Conservation (phyloP, 345 rosid species). For the Hibiscus trionum region DNA sequence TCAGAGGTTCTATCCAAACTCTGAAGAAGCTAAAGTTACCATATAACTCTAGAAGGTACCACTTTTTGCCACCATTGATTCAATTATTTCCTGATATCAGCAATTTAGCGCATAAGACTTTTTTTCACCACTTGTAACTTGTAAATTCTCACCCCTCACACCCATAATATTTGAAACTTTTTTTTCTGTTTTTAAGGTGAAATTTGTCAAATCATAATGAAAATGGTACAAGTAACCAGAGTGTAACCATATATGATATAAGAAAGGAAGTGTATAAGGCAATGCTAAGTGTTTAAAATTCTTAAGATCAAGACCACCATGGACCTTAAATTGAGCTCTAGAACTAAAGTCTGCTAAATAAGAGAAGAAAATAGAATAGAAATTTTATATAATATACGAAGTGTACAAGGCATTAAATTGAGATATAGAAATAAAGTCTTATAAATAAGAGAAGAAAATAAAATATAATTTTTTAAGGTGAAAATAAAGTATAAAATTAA, state of each 20-base stretch:
- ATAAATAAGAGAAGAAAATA: too few relatives aligned
- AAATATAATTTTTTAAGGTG: too few relatives aligned
- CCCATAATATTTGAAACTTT: not conserved
- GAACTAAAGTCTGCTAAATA: not conserved
- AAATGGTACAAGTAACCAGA: not conserved
- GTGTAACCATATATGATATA: not conserved
- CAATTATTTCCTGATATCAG: not conserved
- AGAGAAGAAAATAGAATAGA: not conserved
- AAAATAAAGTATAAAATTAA: not conserved
- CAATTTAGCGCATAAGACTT: not conserved
- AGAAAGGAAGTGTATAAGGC: not conserved
- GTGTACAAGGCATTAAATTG: too few relatives aligned
- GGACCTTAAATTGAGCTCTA: not conserved
- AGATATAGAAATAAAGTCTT: too few relatives aligned
- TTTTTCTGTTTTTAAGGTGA: not conserved
- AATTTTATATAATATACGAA: too few relatives aligned
- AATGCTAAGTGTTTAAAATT: not conserved
- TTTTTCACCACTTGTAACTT: not conserved
- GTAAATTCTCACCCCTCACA: not conserved
- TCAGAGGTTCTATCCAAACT: not conserved
- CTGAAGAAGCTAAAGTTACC: not conserved
- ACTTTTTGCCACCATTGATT: not conserved
- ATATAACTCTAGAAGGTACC: not conserved
- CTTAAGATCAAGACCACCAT: not conserved
- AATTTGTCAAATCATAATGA: not conserved